Conservation (phyloP, 768 basidiomycete species). For the Lentinula detonsa region DNA sequence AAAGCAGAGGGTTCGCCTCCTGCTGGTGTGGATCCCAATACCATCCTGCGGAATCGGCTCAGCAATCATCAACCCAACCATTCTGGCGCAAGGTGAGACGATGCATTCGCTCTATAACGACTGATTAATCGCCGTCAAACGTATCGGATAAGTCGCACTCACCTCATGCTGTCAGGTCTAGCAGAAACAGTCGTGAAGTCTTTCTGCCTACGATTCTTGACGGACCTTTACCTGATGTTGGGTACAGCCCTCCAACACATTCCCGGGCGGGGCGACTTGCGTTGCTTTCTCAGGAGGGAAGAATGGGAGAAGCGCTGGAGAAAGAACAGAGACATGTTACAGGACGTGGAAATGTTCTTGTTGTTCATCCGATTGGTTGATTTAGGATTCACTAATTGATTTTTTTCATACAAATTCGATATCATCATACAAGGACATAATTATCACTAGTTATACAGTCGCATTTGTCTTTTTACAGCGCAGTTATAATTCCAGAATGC, state of each 20-base stretch:
- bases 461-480: background rate
- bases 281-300: background rate
- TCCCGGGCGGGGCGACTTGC: constrained; percentile 1
- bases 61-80: background rate
- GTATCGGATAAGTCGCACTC: background rate
- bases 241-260: constrained; percentile 2
- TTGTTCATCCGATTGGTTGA: background rate
- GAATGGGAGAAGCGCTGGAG: background rate
- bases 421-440: background rate
- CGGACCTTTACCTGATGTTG: background rate
- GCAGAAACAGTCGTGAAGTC: background rate
- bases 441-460: background rate
- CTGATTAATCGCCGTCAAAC: background rate
- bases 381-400: too few species aligned
- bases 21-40: background rate
- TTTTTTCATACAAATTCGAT: too few species aligned
- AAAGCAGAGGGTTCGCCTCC: too few species aligned
- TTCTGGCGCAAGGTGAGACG: background rate
- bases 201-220: background rate
- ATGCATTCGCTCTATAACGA: background rate
- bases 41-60: background rate
- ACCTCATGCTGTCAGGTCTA: background rate
- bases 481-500: constrained; percentile 24
- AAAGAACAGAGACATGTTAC: constrained; percentile 2
- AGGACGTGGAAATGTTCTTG: background rate